Evolutionary conservation across 2,329 filamentous ascomycete genomes (phyloP), one percentile per base, ranked within the genome.

Genomic region (Fusarium coicis): DNA sequence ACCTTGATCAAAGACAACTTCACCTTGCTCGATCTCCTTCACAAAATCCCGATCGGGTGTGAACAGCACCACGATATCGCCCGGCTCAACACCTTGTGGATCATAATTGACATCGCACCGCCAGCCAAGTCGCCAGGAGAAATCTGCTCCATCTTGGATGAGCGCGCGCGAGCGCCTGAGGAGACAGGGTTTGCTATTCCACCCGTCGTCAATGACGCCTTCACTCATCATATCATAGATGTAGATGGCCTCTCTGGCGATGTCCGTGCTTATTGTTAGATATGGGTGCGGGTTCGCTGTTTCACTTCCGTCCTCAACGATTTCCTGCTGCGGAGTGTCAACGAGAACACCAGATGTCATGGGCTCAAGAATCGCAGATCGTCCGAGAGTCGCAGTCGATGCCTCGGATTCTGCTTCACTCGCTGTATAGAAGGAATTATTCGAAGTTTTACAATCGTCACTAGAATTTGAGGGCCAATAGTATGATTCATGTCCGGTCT

Each of bases 221-320:
- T 53, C 34, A 2, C 4, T 39, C 23, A 7, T 9, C 1, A 53
- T 9, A 0, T 53, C 34, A 18, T 53, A 39, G 5, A 39, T 53
- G 1, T 28, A 19, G 2, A 53, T 39, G 2, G 50, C 50, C 12
- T 53, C 50, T 21, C 19, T 16, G 10, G 34, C 34, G 2, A 37
- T 28, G 1, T 26, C 23, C 1, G 9, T 1, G 23, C 3, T 39
- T 0, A 53, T 39, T 2, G 50, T 16, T 5, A n/a, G 5, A 0
- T 28, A 16, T 4, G 34, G 34, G 4, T 39, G 34, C 5, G 50
- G 50, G 2, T 53, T 53, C 0, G 16, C 18, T n/a, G 32, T 36
- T 2, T 26, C n/a, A 3, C 7, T 11, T 16, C 1, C 4, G 4
- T 10, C n/a, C 3, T 36, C n/a, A 4, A 21, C 0, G 7, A 2